These are phyloP conservation scores for Cornus kousa DNA, from an alignment of 148 eudicot genomes.

Conservation along the genomic window DNA sequence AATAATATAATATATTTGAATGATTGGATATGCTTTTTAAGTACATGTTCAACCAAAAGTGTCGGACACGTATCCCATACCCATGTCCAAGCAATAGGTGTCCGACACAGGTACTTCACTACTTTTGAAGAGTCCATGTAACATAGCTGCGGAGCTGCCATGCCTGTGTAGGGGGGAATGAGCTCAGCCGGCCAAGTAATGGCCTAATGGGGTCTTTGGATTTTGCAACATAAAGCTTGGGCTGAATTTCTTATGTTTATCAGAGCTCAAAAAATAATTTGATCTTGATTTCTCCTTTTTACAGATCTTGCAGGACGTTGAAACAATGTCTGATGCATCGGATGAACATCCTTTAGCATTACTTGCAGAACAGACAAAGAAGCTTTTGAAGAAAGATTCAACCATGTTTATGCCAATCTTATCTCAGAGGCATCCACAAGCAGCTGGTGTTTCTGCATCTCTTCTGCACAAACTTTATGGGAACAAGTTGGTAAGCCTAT, in stretches of 20 bases:
- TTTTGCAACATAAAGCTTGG: background rate
- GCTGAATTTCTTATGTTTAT: background rate
- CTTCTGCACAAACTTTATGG: constrained; percentile 95
- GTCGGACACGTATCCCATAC: no score
- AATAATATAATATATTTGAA: no score
- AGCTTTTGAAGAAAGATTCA: constrained; percentile 67
- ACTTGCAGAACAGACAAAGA: constrained; percentile 84
- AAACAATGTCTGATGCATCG: constrained; percentile 57
- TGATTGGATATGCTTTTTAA: no score
- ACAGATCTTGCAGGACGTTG: constrained; percentile 79
- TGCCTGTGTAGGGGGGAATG: background rate
- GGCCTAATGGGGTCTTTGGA: no score
- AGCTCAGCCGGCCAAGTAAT: no score
- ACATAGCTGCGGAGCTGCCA: no score
- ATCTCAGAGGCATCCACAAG: constrained; percentile 77
- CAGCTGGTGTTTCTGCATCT: constrained; percentile 75
- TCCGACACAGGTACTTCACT: no score
- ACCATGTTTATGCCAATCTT: constrained; percentile 71
- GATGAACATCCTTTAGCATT: constrained; percentile 87
- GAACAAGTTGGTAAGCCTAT: constrained; percentile 69
- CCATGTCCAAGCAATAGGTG: no score
- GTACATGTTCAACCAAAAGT: no score
- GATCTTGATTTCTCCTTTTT: constrained; percentile 11
- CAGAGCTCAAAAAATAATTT: background rate
- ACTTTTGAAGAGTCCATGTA: no score